Percentiles rank a stretch among this genome's conserved stretches.
Evolutionary conservation across 1,284 basidiomycete genomes (phyloP).

Genomic region (Puccinia coronata): DNA sequence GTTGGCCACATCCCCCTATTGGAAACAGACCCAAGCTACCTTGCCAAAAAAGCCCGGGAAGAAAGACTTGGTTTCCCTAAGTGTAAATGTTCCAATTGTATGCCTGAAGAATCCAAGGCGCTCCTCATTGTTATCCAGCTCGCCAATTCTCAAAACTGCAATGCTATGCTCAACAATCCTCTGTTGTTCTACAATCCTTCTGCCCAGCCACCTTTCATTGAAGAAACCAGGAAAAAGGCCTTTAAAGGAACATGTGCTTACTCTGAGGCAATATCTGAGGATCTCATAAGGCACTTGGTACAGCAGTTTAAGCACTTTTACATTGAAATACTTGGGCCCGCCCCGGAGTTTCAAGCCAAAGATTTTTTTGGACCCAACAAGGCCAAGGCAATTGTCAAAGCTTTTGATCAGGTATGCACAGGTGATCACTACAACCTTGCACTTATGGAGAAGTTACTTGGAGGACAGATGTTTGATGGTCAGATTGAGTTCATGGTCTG

Average conservation of each 20-base stretch:
- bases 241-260: not conserved
- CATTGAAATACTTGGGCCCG: not conserved
- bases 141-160: not conserved
- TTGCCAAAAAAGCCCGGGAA: not conserved
- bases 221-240: no score
- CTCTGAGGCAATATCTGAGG: not conserved
- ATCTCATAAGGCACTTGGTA: not conserved
- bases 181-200: no score
- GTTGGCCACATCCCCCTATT: not conserved
- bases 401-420: not conserved
- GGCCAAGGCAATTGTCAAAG: not conserved
- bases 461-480: not conserved
- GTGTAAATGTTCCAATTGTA: not conserved
- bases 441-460: not conserved
- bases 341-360: not conserved
- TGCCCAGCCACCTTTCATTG: no score
- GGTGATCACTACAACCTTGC: not conserved
- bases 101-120: not conserved
- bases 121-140: not conserved
- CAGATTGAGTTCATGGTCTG: not conserved
- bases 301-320: not conserved
- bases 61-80: not conserved
- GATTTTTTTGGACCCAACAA: not conserved
- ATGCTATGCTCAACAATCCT: not conserved
- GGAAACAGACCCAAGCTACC: not conserved